These are phyloP conservation scores for Trichoderma oligosporum DNA, from an alignment of 2,329 filamentous ascomycete species.

Conservation along the genomic window DNA sequence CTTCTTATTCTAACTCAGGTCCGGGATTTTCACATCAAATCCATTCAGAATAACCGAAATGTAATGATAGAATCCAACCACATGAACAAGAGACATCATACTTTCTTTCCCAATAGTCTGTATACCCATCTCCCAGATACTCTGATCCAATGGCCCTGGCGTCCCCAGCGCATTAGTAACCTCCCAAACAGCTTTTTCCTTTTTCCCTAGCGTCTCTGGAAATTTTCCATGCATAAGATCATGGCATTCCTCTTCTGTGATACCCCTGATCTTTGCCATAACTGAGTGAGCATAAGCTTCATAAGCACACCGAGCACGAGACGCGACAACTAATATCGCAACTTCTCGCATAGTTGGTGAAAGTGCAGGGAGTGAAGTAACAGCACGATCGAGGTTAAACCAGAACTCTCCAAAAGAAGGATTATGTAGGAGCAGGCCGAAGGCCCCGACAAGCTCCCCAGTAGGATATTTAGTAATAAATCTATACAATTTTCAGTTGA, in stretches of 20 bases:
- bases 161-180: not conserved
- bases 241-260: not conserved
- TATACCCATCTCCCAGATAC: not conserved
- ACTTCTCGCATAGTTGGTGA: not conserved
- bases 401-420: not conserved
- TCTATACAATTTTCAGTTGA: not conserved
- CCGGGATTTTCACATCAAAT: not conserved
- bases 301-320: not conserved
- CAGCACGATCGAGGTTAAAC: not conserved
- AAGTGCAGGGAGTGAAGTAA: not conserved
- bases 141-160: not conserved
- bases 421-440: not conserved
- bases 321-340: not conserved
- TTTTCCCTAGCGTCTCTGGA: not conserved
- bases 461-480: not conserved
- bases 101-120: not conserved
- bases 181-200: not conserved
- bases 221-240: not conserved
- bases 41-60: not conserved
- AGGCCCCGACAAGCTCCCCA: not conserved
- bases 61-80: conserved; percentile 1
- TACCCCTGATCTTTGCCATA: not conserved
- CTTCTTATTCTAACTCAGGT: not conserved
- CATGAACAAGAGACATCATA: not conserved
- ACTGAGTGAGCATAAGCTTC: not conserved